phyloP scores from a whole-genome alignment of 257 asterid genomes.

The Przewalskia tangutica region DNA sequence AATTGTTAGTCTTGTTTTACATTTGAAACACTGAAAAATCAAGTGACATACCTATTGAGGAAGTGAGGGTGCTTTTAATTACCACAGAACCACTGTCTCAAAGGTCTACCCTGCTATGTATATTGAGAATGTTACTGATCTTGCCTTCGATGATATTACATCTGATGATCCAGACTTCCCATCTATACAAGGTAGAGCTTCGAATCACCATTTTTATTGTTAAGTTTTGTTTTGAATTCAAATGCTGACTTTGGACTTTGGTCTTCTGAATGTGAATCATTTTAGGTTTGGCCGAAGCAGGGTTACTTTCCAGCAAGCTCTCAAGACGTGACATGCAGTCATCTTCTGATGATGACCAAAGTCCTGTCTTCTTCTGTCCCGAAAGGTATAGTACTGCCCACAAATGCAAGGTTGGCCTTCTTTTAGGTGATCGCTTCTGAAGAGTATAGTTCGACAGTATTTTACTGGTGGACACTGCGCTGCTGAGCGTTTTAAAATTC shows the following conservation, averaged over 20 bases:
- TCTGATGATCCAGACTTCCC: conserved; percentile 87
- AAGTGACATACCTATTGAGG: not conserved
- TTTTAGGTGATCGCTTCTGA: not conserved
- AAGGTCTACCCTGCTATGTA: conserved; percentile 98
- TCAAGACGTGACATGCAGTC: conserved; percentile 76
- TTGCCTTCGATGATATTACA: conserved; percentile 91
- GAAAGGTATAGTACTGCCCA: conserved; percentile 39
- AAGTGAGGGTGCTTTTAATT: not conserved
- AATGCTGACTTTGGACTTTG: not conserved
- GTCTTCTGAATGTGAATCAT: conserved; percentile 24
- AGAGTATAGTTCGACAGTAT: not conserved
- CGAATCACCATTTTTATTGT: conserved; percentile 7
- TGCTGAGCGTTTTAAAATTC: not conserved
- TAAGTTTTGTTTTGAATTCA: not conserved
- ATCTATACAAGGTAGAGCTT: conserved; percentile 68
- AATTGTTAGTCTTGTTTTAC: not conserved
- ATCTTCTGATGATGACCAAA: conserved; percentile 44
- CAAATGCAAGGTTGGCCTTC: conserved; percentile 3
- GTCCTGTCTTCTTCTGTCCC: conserved; percentile 65
- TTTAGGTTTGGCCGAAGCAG: conserved; percentile 97
- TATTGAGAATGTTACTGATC: conserved; percentile 83
- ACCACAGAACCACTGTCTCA: conserved; percentile 58
- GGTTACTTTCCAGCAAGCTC: conserved; percentile 91
- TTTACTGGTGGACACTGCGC: not conserved
- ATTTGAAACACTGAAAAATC: not conserved